Evolutionary conservation across 768 basidiomycete genomes (phyloP).

Genomic region (Boletus rubroflammeus): DNA sequence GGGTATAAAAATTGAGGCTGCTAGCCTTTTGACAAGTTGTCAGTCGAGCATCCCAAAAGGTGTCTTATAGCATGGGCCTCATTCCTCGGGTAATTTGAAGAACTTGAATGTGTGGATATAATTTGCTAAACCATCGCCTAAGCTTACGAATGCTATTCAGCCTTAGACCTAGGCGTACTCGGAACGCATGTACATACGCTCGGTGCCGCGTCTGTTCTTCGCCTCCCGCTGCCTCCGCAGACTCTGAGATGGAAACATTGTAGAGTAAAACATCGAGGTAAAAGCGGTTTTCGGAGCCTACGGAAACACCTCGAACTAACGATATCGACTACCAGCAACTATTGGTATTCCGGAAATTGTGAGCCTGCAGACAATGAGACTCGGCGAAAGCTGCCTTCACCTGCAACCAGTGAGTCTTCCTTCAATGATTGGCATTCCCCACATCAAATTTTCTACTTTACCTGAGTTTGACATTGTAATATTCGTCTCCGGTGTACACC

Average conservation of each 20-base stretch:
- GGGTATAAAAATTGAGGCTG: too few species aligned
- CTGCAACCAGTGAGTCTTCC: slow-evolving; percentile 13
- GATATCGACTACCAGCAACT: not conserved
- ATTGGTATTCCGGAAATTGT: not conserved
- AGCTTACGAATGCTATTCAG: slow-evolving; percentile 6
- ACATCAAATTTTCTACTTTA: not conserved
- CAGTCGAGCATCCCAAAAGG: too few species aligned
- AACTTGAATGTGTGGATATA: too few species aligned
- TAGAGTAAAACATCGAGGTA: slow-evolving; percentile 9
- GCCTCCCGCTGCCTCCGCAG: slow-evolving; percentile 1
- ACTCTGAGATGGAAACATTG: slow-evolving; percentile 6
- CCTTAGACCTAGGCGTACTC: not conserved
- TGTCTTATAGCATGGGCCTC: too few species aligned
- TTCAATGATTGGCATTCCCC: slow-evolving; percentile 1
- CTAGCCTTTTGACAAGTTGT: too few species aligned
- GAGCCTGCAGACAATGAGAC: slow-evolving; percentile 6
- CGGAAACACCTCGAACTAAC: not conserved
- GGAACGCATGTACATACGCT: not conserved
- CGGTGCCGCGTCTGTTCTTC: slow-evolving; percentile 1
- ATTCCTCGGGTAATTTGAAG: too few species aligned
- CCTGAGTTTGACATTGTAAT: slow-evolving; percentile 3
- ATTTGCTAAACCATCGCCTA: not conserved
- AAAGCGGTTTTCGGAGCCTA: not conserved
- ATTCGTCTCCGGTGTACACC: not conserved
- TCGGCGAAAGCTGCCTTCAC: slow-evolving; percentile 5